Conservation (phyloP, 441 rosid genomes). For the Adansonia madagascariensis region DNA sequence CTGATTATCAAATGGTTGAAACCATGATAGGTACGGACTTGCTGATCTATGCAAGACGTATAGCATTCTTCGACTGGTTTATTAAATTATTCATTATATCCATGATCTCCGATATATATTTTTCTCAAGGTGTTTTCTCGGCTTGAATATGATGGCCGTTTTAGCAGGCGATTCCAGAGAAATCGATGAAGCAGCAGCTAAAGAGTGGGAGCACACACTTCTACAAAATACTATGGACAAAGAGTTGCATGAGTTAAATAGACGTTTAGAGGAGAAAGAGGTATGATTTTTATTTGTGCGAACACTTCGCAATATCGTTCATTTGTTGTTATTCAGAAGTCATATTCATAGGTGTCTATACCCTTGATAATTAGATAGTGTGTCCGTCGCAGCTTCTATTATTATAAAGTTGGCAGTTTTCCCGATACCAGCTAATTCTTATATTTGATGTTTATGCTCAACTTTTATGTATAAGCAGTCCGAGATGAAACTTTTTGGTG, state of each 20-base stretch:
- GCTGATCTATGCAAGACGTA: constrained; percentile 7
- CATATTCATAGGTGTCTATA: background rate
- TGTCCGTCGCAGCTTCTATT: background rate
- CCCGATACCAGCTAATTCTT: background rate
- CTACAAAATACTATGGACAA: constrained; percentile 92
- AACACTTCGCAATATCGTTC: constrained; percentile 15
- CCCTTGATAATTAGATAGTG: background rate
- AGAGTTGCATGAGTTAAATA: constrained; percentile 89
- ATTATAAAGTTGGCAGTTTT: background rate
- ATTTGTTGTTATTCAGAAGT: background rate
- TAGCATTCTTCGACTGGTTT: background rate
- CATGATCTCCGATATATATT: background rate
- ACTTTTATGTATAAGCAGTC: constrained; percentile 57
- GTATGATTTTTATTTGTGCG: constrained; percentile 37
- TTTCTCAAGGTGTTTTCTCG: constrained; percentile 14
- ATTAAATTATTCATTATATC: background rate
- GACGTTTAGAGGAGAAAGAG: constrained; percentile 94
- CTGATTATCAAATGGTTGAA: constrained; percentile 83
- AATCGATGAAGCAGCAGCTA: constrained; percentile 81
- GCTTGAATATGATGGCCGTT: constrained; percentile 26
- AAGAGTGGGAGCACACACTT: constrained; percentile 96
- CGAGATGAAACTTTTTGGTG: constrained; percentile 91
- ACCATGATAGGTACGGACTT: constrained; percentile 56
- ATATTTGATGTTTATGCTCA: background rate
- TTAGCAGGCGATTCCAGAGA: constrained; percentile 70